phyloP scores from a whole-genome alignment of 2,329 filamentous ascomycete species.

The Hymenoscyphus albidus region DNA sequence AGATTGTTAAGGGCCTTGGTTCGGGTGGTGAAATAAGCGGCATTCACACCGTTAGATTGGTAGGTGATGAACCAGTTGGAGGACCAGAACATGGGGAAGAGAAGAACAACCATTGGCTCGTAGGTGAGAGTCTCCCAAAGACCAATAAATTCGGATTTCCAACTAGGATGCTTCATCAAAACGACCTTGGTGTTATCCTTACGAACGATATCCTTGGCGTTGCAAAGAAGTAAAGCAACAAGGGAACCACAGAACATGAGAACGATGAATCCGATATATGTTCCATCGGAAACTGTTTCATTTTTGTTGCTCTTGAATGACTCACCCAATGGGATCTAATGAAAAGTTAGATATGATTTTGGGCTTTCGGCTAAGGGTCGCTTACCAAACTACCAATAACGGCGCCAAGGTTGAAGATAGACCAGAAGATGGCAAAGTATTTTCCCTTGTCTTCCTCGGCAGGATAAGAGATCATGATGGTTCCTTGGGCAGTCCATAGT shows the following conservation, averaged over 20 bases:
- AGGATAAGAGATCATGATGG: slow-evolving; percentile 89
- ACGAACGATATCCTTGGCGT: slow-evolving; percentile 70
- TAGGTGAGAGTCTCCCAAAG: slow-evolving; percentile 67
- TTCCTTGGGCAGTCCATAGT: slow-evolving; percentile 78
- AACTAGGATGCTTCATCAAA: slow-evolving; percentile 86
- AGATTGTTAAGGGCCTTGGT: slow-evolving; percentile 73
- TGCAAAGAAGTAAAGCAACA: slow-evolving; percentile 65
- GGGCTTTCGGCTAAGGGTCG: slow-evolving; percentile 8
- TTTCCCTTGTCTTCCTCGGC: slow-evolving; percentile 76
- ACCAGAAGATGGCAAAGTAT: slow-evolving; percentile 90
- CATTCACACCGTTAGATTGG: slow-evolving; percentile 72
- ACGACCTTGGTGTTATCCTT: slow-evolving; percentile 76
- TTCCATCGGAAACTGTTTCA: slow-evolving; percentile 63
- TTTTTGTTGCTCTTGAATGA: slow-evolving; percentile 57
- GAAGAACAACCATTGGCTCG: slow-evolving; percentile 68
- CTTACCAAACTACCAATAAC: slow-evolving; percentile 71
- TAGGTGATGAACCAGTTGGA: slow-evolving; percentile 81
- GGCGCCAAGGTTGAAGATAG: slow-evolving; percentile 89
- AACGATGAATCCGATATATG: slow-evolving; percentile 86
- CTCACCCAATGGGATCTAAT: slow-evolving; percentile 65
- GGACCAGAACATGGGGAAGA: slow-evolving; percentile 80
- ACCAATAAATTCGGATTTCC: slow-evolving; percentile 73
- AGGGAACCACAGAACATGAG: slow-evolving; percentile 70
- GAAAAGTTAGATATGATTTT: slow-evolving; percentile 1
- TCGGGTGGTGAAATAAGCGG: slow-evolving; percentile 66